Base-by-base conservation (phyloP, 768 basidiomycete species). In the Rhizopogon roseolus region DNA sequence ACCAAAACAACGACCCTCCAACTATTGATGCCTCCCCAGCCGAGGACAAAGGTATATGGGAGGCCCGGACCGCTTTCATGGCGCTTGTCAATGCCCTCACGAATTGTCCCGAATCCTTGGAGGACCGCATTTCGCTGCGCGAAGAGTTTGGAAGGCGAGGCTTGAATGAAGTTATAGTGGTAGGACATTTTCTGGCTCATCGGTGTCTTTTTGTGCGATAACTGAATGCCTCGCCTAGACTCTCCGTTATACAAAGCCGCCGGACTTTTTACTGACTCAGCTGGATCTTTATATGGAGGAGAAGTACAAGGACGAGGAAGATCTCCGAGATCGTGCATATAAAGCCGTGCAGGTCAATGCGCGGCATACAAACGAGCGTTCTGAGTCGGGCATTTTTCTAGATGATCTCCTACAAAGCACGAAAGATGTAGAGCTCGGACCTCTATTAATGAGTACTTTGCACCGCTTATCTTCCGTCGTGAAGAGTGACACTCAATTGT, bases 281-380 rank as follows among this genome's bases (percentile, higher is more conserved):
- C 70, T 94, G 6, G 81, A 87, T 57, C 77, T 91, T 27, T 96
- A 93, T 60, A 79, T 81, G 0, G 93, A 96, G 57, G 93, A 95
- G 66, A 90, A 91, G 60, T 89, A 86, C 42, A 93, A 95, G 61
- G 93, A 97, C 64, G 88, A 91, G 65, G 85, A 89, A 63, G 90
- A 94, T 48, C 78, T 90, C 69, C 82, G 84, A 38, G 85, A 93
- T 57, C 79, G 82, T 36, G 74, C 81, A 37, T 76, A 67, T n/a
- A 70, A 60, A 51, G 63, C 69, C 36, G 66, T 76, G 40, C 58
- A 65, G 45, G 60, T 60, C 48, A 63, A 57, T 46, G 51, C 55
- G 17, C 60, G 56, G 17, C 66, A 57, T 34, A 45, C 63, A 4
- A 51, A 55, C 10, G 63, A 53, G 3, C 60, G 62, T 4, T 79